phyloP scores from a whole-genome alignment of 2,329 filamentous ascomycete genomes.

The Colletotrichum aenigma region DNA sequence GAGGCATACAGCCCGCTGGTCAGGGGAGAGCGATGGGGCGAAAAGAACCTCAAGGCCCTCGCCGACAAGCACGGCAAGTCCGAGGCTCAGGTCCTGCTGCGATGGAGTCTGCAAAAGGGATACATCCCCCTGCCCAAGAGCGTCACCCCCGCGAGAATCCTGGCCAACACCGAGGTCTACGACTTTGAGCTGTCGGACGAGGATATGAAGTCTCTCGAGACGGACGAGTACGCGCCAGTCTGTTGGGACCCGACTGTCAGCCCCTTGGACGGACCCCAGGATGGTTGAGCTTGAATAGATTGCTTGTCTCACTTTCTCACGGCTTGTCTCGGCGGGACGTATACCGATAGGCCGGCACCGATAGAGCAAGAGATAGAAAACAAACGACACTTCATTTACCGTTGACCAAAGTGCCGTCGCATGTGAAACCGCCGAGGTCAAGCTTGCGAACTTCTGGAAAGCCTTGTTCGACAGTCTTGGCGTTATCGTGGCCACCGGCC shows the following conservation, averaged over 20 bases:
- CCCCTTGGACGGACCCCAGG: slow-evolving; percentile 40
- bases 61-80: slow-evolving; percentile 75
- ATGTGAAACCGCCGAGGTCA: background rate
- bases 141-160: slow-evolving; percentile 69
- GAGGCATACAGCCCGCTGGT: slow-evolving; percentile 69
- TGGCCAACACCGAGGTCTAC: slow-evolving; percentile 63
- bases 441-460: background rate
- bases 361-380: background rate
- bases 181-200: slow-evolving; percentile 60
- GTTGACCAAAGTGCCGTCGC: background rate
- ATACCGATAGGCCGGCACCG: background rate
- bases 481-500: background rate
- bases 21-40: slow-evolving; percentile 72
- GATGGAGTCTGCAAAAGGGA: slow-evolving; percentile 83
- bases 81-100: slow-evolving; percentile 77
- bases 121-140: slow-evolving; percentile 78
- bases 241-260: slow-evolving; percentile 61
- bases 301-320: background rate
- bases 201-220: slow-evolving; percentile 55
- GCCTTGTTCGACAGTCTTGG: background rate
- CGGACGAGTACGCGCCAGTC: slow-evolving; percentile 56
- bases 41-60: slow-evolving; percentile 67
- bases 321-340: background rate
- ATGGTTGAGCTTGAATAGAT: background rate
- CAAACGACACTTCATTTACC: background rate